phyloP scores from a whole-genome alignment of 2,329 filamentous ascomycete genomes.

The Ilyonectria robusta region DNA sequence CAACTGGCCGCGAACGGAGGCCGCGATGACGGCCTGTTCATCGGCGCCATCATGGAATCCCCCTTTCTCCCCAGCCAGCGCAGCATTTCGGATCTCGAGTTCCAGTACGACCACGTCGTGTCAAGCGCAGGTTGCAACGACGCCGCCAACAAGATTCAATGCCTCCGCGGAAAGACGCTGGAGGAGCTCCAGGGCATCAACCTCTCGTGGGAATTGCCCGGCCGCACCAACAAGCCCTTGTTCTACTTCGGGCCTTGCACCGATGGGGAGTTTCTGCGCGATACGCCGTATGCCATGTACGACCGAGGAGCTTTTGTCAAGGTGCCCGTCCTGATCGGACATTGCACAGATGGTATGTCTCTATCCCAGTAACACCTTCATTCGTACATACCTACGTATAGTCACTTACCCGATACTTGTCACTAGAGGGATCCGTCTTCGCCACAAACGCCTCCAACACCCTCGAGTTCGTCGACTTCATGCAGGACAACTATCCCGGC shows the following conservation, averaged over 20 bases:
- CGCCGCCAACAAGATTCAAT: constrained; percentile 54
- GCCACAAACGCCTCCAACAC: constrained; percentile 54
- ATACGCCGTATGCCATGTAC: constrained; percentile 59
- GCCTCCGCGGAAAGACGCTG: constrained; percentile 57
- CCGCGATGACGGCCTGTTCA: constrained; percentile 61
- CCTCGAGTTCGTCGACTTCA: constrained; percentile 55
- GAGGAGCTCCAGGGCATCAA: constrained; percentile 59
- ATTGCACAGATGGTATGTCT: constrained; percentile 58
- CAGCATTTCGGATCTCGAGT: constrained; percentile 60
- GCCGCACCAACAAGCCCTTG: constrained; percentile 51
- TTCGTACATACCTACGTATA: neutral
- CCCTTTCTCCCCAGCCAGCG: constrained; percentile 66
- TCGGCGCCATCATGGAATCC: constrained; percentile 62
- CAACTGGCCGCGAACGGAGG: constrained; percentile 65
- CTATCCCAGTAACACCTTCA: neutral
- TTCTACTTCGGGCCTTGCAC: constrained; percentile 68
- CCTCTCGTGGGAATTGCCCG: constrained; percentile 56
- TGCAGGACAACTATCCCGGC: constrained; percentile 63
- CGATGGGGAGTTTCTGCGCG: constrained; percentile 62
- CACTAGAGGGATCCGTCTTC: constrained; percentile 63
- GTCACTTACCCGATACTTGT: constrained; percentile 24
- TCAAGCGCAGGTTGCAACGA: constrained; percentile 54
- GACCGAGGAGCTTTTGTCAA: constrained; percentile 56
- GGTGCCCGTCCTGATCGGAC: constrained; percentile 63
- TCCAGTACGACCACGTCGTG: constrained; percentile 60